These are phyloP conservation scores for Paspalum vaginatum DNA, from an alignment of 176 grass and related monocot genomes.

Conservation along the genomic window DNA sequence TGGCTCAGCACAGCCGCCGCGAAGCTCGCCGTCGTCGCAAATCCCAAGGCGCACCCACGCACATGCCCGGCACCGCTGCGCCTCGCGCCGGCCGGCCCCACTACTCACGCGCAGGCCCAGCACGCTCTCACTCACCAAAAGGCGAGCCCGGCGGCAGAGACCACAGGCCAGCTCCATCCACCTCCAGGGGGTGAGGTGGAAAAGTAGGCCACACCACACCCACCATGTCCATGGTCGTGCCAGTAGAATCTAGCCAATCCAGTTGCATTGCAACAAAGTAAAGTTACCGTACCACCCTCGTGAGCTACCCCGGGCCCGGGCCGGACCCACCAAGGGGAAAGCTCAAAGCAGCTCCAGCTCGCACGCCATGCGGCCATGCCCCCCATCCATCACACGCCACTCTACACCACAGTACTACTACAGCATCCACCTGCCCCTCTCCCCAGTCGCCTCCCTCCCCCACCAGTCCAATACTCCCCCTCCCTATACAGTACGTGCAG, in stretches of 20 bases:
- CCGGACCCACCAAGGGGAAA: slow-evolving; percentile 35
- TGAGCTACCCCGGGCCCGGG: slow-evolving; percentile 48
- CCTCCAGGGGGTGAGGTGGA: not conserved
- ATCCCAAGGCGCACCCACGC: slow-evolving; percentile 35
- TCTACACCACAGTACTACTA: slow-evolving; percentile 4
- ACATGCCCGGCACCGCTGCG: slow-evolving; percentile 21
- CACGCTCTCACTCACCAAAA: slow-evolving; percentile 46
- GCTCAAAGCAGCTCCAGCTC: slow-evolving; percentile 12
- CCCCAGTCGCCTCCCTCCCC: not conserved
- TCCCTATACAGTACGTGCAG: not conserved
- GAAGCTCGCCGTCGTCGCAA: slow-evolving; percentile 24
- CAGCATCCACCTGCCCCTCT: not conserved
- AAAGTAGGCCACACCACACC: slow-evolving; percentile 12
- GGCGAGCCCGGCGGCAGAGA: slow-evolving; percentile 37
- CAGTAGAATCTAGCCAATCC: slow-evolving; percentile 73
- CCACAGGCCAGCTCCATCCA: too few species aligned
- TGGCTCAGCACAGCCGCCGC: not conserved
- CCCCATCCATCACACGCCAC: not conserved
- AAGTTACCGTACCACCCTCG: slow-evolving; percentile 57
- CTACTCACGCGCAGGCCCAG: not conserved
- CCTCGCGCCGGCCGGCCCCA: not conserved
- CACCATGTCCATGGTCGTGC: not conserved
- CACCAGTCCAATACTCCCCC: slow-evolving; percentile 13
- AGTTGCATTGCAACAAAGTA: slow-evolving; percentile 64
- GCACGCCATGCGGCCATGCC: slow-evolving; percentile 24